Evolutionary conservation across 179 eudicot species (phyloP).

Genomic region (Heliamphora pulchella): DNA sequence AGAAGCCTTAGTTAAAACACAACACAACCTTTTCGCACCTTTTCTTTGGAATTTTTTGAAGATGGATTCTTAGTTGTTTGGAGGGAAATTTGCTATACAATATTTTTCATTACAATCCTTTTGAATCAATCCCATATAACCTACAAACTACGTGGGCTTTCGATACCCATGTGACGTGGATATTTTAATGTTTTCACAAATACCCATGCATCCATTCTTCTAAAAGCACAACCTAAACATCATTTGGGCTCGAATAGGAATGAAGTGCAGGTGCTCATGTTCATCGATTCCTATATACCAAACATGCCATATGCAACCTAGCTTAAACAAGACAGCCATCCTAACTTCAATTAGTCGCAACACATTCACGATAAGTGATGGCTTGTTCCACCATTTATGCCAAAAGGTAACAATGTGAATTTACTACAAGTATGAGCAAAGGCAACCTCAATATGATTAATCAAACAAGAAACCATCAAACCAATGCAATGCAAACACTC

Average conservation of each 20-base stretch:
- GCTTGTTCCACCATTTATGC: neutral
- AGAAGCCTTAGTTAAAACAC: no score
- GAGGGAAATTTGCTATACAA: no score
- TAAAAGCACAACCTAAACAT: neutral
- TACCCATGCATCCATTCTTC: neutral
- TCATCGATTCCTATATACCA: neutral
- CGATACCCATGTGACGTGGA: neutral
- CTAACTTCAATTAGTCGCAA: neutral
- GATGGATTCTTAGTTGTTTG: no score
- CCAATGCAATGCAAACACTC: neutral
- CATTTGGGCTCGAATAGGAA: neutral
- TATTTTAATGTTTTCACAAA: neutral
- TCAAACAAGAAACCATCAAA: neutral
- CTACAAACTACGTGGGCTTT: neutral
- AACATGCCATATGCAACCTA: neutral
- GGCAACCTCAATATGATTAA: neutral
- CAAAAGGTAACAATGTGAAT: neutral
- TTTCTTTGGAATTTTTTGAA: no score
- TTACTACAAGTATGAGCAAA: neutral
- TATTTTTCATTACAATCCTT: no score
- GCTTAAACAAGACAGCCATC: neutral
- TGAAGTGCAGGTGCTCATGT: neutral
- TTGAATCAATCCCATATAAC: neutral
- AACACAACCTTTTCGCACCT: no score
- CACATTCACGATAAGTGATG: neutral